Evolutionary conservation across 169 alveolate species (phyloP), one percentile per base, ranked within the genome.

Genomic region (Plasmodium malariae): DNA sequence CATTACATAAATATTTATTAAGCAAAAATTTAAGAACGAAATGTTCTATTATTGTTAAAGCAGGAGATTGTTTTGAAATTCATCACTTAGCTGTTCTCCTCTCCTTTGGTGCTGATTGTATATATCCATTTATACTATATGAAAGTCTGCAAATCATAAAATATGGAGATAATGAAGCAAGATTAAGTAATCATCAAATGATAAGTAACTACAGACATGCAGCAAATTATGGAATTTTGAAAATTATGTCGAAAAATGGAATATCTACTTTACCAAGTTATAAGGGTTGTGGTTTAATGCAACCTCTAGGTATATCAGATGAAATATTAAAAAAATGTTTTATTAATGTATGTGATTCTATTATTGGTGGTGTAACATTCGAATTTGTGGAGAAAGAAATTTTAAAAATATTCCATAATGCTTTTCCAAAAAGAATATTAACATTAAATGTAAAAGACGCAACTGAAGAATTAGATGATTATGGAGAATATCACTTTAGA

Each of bases 161-260:
- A 48, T 71, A 43, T 62, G 71, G 88, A 1, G 73, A 78, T 78
- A 86, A 63, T 67, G 90, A 86, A 71, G 93, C 85, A 4, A 40
- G 89, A 36, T 19, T 88, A 45, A 62, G 85, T 48, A 78, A 74
- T 63, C 49, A 43, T 7, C 89, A 87, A 17, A 87, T 86, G 92
- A 71, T 92, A 40, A 87, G 92, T 57, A 74, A 87, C 49, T 90
- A 90, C 85, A 57, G 90, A 48, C 87, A 80, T 70, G 92, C 89
- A 60, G 86, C 88, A 49, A 78, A 91, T 43, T 70, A 72, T 40
- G 93, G 88, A 30, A 68, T 74, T n/a, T 51, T 88, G 87, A 93
- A 94, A 93, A 93, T 94, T 5, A 94, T 94, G 96, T 87, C 94
- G 65, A 92, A 92, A 91, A 88, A 89, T 89, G 96, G 96, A 40